Evolutionary conservation across 2,329 filamentous ascomycete genomes (phyloP), one percentile per base, ranked within the genome.

Genomic region (Colletotrichum abscissum): DNA sequence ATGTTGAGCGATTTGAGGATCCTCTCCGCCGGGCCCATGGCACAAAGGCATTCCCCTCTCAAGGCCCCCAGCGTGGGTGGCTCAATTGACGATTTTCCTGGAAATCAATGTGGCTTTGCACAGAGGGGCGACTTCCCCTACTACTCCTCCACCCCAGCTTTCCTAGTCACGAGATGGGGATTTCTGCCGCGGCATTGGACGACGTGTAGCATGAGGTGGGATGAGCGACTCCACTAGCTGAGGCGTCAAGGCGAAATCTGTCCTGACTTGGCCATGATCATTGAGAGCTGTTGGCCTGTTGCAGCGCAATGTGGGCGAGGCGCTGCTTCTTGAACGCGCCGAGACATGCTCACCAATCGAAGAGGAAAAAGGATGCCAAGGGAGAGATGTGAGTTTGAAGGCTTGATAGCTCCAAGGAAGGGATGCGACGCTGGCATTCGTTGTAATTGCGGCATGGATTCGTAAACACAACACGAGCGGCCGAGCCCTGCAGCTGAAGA

Each of bases 1-100:
- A 69, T 58, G 65, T 72, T 69, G 54, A 71, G 49, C 68, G 30
- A 30, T 42, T 49, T 16, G 54, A 54, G 28, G 55, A 55, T 66
- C n/a, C 68, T 63, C 55, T 46, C 11, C 24, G 5, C 54, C 12
- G n/a, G 8, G 14, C n/a, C 57, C 11, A 22, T 22, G 57, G 42
- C 7, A n/a, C 42, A 19, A 49, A 49, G 42, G 42, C 42, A 49
- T 22, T 5, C 42, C 42, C 42, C 42, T 49, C 42, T 2, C 42
- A 49, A 49, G 42, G 42, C 19, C 33, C 12, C 57, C 2, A 59
- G 33, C 4, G 57, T 59, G 57, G 57, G 33, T 59, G 57, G 57
- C 58, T 42, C 58, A 12, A 38, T 22, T 60, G 22, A 46, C 11
- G 4, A 54, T 54, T 49, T 63, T n/a, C 33, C n/a, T 8, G 19